Evolutionary conservation across 352 stramenopile genomes (phyloP).

Genomic region (Blastocystis sp.): DNA sequence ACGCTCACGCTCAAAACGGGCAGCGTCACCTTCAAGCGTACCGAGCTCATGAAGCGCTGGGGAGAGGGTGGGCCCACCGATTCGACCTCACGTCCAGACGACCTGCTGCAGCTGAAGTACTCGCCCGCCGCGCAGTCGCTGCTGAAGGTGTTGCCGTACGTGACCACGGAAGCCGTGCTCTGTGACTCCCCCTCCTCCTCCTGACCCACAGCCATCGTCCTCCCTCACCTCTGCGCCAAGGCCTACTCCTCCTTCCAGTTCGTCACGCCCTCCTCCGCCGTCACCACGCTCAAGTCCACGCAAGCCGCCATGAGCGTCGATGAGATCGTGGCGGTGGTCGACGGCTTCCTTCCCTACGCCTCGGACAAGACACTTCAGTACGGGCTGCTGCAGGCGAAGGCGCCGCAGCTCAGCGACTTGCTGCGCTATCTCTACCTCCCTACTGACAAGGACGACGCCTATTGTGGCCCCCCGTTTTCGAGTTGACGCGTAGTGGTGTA

Average conservation of each 20-base stretch:
- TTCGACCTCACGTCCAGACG: conserved; percentile 9
- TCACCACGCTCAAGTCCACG: conserved; percentile 40
- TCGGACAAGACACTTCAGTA: conserved; percentile 29
- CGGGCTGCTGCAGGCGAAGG: conserved; percentile 6
- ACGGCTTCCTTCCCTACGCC: conserved; percentile 9
- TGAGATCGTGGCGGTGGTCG: conserved; percentile 45
- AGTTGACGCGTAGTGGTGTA: conserved; percentile 10
- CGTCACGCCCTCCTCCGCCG: conserved; percentile 27
- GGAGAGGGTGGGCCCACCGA: not conserved
- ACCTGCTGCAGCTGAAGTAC: not conserved
- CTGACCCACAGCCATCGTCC: conserved; percentile 13
- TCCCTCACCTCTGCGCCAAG: conserved; percentile 59
- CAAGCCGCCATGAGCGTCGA: conserved; percentile 49
- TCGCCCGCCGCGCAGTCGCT: conserved; percentile 27
- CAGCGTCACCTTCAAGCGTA: conserved; percentile 53
- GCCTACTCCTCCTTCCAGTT: conserved; percentile 34
- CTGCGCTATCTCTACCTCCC: conserved; percentile 54
- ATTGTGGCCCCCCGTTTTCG: not conserved
- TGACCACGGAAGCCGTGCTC: conserved; percentile 57
- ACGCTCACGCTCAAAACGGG: conserved; percentile 65
- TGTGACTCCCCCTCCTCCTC: not conserved
- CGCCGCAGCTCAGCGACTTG: conserved; percentile 15
- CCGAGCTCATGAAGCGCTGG: conserved; percentile 11
- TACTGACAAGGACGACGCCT: not conserved
- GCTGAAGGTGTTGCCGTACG: conserved; percentile 20